Conservation (phyloP, 2,329 filamentous ascomycete species). For the Mycocentrospora acerina region DNA sequence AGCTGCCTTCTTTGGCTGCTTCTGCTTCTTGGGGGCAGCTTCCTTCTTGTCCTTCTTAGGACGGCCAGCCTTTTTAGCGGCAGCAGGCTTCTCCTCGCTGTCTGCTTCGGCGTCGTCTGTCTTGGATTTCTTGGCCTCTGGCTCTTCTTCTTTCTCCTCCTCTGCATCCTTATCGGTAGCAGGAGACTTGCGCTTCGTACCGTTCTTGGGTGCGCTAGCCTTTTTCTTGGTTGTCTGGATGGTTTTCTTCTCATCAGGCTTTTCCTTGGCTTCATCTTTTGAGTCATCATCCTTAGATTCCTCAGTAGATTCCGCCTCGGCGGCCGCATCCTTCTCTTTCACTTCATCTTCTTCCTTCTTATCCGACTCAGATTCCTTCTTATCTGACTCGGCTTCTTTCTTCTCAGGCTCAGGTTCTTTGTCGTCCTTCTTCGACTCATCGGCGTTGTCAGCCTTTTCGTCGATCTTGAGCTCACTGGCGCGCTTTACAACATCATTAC, state of each 20-base stretch:
- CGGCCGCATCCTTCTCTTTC: constrained; percentile 35
- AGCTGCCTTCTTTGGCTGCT: constrained; percentile 51
- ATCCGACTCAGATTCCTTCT: constrained; percentile 37
- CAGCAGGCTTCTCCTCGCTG: constrained; percentile 27
- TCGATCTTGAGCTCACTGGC: constrained; percentile 62
- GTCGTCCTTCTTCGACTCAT: constrained; percentile 36
- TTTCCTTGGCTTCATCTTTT: constrained; percentile 10
- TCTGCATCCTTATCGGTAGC: constrained; percentile 17
- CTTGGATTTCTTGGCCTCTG: constrained; percentile 24
- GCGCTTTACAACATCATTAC: constrained; percentile 66
- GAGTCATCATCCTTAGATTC: constrained; percentile 12
- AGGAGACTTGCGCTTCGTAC: constrained; percentile 38
- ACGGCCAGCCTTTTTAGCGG: constrained; percentile 42
- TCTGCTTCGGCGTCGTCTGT: constrained; percentile 21
- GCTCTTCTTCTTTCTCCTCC: constrained; percentile 30
- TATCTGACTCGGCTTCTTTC: constrained; percentile 27
- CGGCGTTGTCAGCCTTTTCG: constrained; percentile 43
- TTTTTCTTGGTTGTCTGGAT: constrained; percentile 38
- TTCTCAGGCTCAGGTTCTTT: constrained; percentile 36
- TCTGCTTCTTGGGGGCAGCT: constrained; percentile 39
- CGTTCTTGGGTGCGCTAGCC: constrained; percentile 27
- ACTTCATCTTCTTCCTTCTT: constrained; percentile 42
- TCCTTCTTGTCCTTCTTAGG: constrained; percentile 48
- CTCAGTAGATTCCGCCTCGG: constrained; percentile 22
- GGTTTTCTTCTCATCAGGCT: constrained; percentile 16